Percentiles rank a stretch among this genome's conserved stretches.
Evolutionary conservation across 192 early-diverging fungal species (phyloP).

Genomic region (Coemansia sp.): DNA sequence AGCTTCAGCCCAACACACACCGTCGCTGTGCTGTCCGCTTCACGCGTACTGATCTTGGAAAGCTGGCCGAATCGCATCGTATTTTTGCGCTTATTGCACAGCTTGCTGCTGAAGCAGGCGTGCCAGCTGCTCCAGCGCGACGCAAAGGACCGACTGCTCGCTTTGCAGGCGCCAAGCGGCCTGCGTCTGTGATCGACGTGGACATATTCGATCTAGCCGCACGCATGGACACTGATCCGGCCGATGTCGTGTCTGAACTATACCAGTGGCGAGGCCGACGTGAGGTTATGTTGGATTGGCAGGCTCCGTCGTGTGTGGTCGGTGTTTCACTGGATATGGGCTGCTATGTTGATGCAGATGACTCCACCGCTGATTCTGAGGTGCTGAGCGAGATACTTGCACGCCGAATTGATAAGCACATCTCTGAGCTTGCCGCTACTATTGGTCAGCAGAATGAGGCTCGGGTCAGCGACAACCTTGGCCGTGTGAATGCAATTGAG

Average conservation of each 20-base stretch:
- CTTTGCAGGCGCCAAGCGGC: constrained; percentile 8
- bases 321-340: constrained; percentile 30
- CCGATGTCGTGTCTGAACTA: constrained; percentile 34
- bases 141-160: constrained; percentile 1
- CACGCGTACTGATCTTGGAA: constrained; percentile 31
- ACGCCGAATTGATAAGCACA: constrained; percentile 25
- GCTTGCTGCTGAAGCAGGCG: background rate
- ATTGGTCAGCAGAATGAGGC: constrained; percentile 27
- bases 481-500: constrained; percentile 21
- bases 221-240: constrained; percentile 5
- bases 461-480: constrained; percentile 24
- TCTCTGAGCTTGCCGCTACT: constrained; percentile 18
- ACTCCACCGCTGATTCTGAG: constrained; percentile 2
- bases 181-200: constrained; percentile 6
- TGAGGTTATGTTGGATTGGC: constrained; percentile 44
- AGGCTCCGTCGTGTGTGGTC: constrained; percentile 40
- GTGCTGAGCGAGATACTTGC: constrained; percentile 27
- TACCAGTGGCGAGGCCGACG: constrained; percentile 46
- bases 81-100: constrained; percentile 32
- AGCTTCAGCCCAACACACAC: constrained; percentile 30
- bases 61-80: constrained; percentile 24
- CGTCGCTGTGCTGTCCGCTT: constrained; percentile 36
- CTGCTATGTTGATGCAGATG: constrained; percentile 9
- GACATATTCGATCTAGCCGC: constrained; percentile 39
- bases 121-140: background rate